Evolutionary conservation across 805 yeast genomes (phyloP).

Genomic region (Metschnikowia baotianmanensis): DNA sequence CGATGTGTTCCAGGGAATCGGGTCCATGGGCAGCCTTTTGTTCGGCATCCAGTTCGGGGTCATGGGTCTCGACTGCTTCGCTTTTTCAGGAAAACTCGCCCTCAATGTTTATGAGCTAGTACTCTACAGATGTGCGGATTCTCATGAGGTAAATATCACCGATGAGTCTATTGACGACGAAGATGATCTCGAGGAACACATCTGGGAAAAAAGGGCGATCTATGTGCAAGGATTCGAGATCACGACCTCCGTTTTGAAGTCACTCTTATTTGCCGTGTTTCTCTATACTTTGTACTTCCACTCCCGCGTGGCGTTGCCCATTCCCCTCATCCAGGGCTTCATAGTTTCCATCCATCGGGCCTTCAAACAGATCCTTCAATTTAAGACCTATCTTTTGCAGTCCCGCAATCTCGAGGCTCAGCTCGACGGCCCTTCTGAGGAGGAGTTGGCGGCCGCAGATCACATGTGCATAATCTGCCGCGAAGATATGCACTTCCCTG

Average conservation of each 20-base stretch:
- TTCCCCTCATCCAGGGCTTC: conserved; percentile 44
- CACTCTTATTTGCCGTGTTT: conserved; percentile 30
- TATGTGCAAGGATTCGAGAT: conserved; percentile 59
- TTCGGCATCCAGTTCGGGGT: conserved; percentile 78
- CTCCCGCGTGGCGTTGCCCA: conserved; percentile 32
- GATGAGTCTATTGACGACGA: conserved; percentile 20
- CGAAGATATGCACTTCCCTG: conserved; percentile 71
- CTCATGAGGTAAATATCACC: no score
- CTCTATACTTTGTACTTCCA: conserved; percentile 35
- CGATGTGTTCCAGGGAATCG: conserved; percentile 49
- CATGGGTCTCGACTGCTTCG: conserved; percentile 52
- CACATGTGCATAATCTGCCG: conserved; percentile 85
- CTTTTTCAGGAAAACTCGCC: conserved; percentile 43
- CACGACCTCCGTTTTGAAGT: conserved; percentile 40
- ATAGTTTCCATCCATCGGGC: conserved; percentile 38
- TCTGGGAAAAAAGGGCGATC: conserved; percentile 70
- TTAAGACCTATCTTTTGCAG: conserved; percentile 50
- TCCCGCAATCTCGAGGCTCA: conserved; percentile 62
- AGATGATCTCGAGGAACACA: conserved; percentile 48
- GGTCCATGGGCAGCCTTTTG: conserved; percentile 55
- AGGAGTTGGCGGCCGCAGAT: conserved; percentile 54
- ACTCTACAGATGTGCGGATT: conserved; percentile 32
- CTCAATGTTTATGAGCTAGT: conserved; percentile 57
- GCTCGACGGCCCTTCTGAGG: conserved; percentile 59
- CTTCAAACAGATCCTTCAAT: conserved; percentile 39